Percentiles rank a stretch among this genome's conserved stretches.
Evolutionary conservation across 768 basidiomycete species (phyloP).

Genomic region (Megacollybia marginata): DNA sequence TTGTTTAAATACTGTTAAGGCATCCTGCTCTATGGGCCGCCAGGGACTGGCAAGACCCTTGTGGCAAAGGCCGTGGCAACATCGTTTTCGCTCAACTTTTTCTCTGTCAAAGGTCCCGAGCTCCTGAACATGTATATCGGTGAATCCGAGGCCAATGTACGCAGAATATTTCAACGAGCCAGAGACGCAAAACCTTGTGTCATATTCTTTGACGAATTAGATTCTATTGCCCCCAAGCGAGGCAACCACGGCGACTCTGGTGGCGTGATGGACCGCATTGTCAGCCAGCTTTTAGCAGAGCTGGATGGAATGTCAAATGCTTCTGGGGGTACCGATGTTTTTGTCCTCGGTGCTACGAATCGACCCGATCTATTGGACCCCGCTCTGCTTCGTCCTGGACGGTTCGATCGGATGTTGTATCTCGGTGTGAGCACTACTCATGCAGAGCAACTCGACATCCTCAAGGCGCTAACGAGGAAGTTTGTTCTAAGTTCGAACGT

Average conservation of each 20-base stretch:
- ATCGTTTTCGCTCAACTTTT: constrained; percentile 90
- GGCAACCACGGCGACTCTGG: constrained; percentile 95
- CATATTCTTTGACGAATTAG: constrained; percentile 95
- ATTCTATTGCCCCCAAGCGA: constrained; percentile 90
- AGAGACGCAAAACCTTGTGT: constrained; percentile 91
- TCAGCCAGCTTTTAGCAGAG: constrained; percentile 90
- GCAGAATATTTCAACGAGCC: constrained; percentile 85
- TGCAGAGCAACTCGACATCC: constrained; percentile 76
- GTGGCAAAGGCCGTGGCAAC: constrained; percentile 96
- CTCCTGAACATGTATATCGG: constrained; percentile 98
- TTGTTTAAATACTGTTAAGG: constrained; percentile 34
- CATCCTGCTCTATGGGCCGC: constrained; percentile 88
- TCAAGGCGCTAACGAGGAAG: constrained; percentile 87
- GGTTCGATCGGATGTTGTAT: constrained; percentile 98
- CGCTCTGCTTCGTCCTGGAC: constrained; percentile 81
- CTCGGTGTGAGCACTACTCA: constrained; percentile 88
- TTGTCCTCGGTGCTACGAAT: constrained; percentile 95
- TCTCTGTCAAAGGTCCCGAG: constrained; percentile 96
- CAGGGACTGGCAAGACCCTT: constrained; percentile 92
- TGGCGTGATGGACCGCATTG: constrained; percentile 97
- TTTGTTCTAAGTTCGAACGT: constrained; percentile 73
- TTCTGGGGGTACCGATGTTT: constrained; percentile 60
- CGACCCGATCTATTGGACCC: constrained; percentile 88
- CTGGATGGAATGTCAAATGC: constrained; percentile 82
- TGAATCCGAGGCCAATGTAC: constrained; percentile 96